phyloP scores from a whole-genome alignment of 2,329 filamentous ascomycete genomes.

The Cladosporium oxysporum region DNA sequence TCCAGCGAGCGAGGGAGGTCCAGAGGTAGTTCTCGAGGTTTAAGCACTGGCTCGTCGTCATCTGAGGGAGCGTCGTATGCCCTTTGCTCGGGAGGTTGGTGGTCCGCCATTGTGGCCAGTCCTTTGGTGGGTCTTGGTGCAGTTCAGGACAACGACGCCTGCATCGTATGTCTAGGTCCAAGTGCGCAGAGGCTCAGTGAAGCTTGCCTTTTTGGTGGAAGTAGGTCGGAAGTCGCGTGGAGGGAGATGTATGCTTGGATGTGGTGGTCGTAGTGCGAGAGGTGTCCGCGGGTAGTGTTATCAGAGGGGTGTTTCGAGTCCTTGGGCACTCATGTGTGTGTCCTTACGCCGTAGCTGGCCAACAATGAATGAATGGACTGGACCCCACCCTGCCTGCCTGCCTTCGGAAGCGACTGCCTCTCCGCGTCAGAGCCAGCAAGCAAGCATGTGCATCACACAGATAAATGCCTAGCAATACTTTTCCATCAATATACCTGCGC shows the following conservation, averaged over 20 bases:
- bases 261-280: not conserved
- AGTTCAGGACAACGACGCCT: slow-evolving; percentile 11
- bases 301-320: not conserved
- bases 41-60: slow-evolving; percentile 28
- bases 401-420: not conserved
- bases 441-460: not conserved
- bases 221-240: not conserved
- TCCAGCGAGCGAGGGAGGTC: slow-evolving; percentile 92
- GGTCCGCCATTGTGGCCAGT: slow-evolving; percentile 14
- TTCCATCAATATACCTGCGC: not conserved
- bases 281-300: not conserved
- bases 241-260: not conserved
- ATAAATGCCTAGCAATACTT: not conserved
- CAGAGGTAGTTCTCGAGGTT: slow-evolving; percentile 62
- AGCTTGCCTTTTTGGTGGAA: not conserved
- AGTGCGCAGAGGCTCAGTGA: not conserved
- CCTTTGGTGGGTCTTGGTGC: not conserved
- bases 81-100: slow-evolving; percentile 6
- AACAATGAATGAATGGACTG: not conserved
- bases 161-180: slow-evolving; percentile 12
- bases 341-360: not conserved
- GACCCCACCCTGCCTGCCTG: not conserved
- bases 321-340: not conserved
- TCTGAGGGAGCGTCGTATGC: slow-evolving; percentile 17
- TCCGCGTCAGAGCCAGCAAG: not conserved